Evolutionary conservation across 139 green algal genomes (phyloP), one percentile per base, ranked within the genome.

Genomic region (Chlorella ohadii): DNA sequence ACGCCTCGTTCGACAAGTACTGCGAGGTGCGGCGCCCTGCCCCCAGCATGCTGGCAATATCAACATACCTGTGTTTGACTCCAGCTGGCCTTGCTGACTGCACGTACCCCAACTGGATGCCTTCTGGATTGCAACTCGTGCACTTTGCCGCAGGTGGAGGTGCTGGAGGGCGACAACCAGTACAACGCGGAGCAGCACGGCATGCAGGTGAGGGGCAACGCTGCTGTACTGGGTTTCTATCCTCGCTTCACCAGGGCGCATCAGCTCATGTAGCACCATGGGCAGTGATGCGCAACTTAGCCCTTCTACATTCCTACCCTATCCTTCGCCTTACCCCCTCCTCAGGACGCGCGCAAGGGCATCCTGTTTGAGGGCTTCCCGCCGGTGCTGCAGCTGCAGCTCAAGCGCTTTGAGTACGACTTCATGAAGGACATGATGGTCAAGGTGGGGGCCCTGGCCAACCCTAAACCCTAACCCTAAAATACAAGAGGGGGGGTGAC

Each of bases 361-460:
- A 93, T 98, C 36, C 83, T 96, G 73, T 99, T 99, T 86, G 89
- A 97, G 22, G 72, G 81, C 75, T 94, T 99, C 36, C 97, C 97
- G 13, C 97, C 96, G 17, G 95, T 99, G 78, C 92, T 99, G 66
- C 93, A 98, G 90, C 92, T 99, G 73, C 97, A 99, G 83, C 92
- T 99, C 36, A 99, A 98, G 90, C 94, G 97, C 39, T 99, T 99
- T 87, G 96, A 99, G 84, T 99, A 98, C 85, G 97, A 99, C 85
- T 97, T 94, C 56, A 80, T 93, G 79, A 87, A 94, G 11, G 95
- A 99, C 84, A 88, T 90, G 55, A 93, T 94, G 88, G 79, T 97
- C 84, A 98, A 98, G 91, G 94, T 95, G 82, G 65, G 78, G 9
- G 31, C 59, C 6, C 4, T 27, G 61, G 25, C 0, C 9, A 11